These are phyloP conservation scores for Phylloporus sp. DNA, from an alignment of 768 basidiomycete genomes.

Conservation along the genomic window DNA sequence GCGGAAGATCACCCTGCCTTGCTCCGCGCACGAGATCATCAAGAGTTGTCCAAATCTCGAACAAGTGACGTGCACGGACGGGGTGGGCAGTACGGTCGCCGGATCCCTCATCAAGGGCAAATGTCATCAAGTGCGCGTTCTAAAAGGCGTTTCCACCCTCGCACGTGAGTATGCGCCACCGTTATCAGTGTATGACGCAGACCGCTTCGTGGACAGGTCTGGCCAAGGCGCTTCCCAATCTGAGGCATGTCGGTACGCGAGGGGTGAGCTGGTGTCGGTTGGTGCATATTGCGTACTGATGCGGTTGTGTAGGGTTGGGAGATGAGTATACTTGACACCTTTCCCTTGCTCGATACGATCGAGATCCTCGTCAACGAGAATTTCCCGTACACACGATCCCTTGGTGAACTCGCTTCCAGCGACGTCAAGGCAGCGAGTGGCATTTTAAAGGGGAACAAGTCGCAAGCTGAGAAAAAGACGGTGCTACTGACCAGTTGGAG, in stretches of 20 bases:
- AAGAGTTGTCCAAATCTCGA: conserved; percentile 10
- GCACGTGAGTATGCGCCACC: conserved; percentile 1
- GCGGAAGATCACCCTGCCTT: conserved; percentile 5
- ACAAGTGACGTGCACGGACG: conserved; percentile 5
- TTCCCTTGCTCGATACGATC: conserved; percentile 4
- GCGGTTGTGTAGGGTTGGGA: neutral
- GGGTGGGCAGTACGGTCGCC: conserved; percentile 1
- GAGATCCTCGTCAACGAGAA: neutral
- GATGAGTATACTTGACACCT: neutral
- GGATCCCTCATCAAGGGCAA: conserved; percentile 4
- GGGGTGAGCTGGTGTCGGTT: neutral
- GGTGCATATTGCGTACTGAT: neutral
- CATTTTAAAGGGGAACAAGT: conserved; percentile 6
- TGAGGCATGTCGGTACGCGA: neutral
- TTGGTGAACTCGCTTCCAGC: neutral
- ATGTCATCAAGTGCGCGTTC: neutral
- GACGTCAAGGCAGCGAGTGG: neutral
- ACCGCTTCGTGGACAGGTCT: neutral
- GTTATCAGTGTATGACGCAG: conserved; percentile 1
- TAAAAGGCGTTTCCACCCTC: conserved; percentile 5
- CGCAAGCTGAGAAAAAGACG: conserved; percentile 2
- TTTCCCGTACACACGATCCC: neutral
- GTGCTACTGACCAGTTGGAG: neutral
- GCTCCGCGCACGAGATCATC: conserved; percentile 6
- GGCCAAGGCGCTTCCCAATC: conserved; percentile 4